Conservation (phyloP, 108 stramenopile species). For the Skeletonema tropicum region DNA sequence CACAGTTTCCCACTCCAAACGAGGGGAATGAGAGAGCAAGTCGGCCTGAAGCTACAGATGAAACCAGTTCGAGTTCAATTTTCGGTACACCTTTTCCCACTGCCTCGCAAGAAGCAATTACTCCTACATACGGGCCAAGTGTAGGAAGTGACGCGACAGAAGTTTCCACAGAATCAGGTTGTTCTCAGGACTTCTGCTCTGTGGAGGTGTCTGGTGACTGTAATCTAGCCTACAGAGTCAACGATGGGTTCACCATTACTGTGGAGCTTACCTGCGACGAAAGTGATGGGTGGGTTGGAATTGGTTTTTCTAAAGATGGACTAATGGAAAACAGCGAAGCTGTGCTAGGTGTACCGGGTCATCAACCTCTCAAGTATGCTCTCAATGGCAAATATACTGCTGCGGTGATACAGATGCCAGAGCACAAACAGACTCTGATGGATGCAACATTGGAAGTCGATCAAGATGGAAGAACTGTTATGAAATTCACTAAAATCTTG, state of each 20-base stretch:
- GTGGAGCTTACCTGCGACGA: conserved; percentile 2
- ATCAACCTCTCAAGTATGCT: conserved; percentile 6
- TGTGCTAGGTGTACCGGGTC: conserved; percentile 4
- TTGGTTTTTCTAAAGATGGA: conserved; percentile 3
- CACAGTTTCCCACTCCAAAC: background rate
- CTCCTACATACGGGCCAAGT: background rate
- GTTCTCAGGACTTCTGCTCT: background rate
- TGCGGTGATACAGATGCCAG: conserved; percentile 2
- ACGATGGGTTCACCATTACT: background rate
- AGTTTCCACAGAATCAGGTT: background rate
- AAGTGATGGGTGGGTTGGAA: conserved; percentile 6
- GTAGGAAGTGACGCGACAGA: background rate
- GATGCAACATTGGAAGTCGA: conserved; percentile 4
- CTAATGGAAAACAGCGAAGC: background rate
- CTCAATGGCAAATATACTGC: conserved; percentile 7
- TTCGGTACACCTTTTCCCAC: background rate
- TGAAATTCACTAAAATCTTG: conserved; percentile 1
- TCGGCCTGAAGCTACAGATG: background rate
- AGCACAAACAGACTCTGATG: conserved; percentile 1
- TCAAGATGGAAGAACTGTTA: background rate
- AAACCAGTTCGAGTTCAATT: background rate
- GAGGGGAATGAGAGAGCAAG: background rate
- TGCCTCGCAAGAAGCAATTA: background rate
- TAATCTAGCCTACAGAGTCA: background rate
- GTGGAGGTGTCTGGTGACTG: background rate